Conservation (phyloP, 495 filamentous ascomycete genomes). For the Pyrenopolyporus hunteri region DNA sequence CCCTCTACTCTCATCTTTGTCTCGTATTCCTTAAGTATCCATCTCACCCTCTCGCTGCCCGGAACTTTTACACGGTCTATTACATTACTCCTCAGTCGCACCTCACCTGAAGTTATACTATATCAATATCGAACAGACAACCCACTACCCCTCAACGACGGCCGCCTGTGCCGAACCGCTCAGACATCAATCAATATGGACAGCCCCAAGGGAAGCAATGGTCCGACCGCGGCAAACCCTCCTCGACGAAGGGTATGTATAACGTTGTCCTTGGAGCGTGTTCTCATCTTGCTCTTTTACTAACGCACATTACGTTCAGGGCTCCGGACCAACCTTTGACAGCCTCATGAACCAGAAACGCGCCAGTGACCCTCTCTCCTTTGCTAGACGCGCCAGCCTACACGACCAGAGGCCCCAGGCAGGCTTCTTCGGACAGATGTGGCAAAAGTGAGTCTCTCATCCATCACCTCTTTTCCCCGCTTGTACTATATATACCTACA, state of each 20-base stretch:
- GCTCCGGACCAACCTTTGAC: conserved; percentile 50
- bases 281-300: not conserved
- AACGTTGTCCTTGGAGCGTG: too few species aligned
- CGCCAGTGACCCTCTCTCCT: conserved; percentile 43
- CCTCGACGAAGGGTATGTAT: conserved; percentile 41
- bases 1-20: too few species aligned
- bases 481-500: too few species aligned
- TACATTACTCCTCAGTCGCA: too few species aligned
- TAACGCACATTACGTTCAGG: conserved; percentile 27
- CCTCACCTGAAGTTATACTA: not conserved
- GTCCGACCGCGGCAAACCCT: conserved; percentile 5
- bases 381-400: conserved; percentile 52
- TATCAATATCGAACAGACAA: conserved; percentile 1
- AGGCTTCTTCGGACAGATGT: conserved; percentile 55
- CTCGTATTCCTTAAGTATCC: not conserved
- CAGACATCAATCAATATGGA: conserved; percentile 32
- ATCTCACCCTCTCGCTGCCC: too few species aligned
- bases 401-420: conserved; percentile 50
- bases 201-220: conserved; percentile 18
- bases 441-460: conserved; percentile 47
- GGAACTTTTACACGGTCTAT: too few species aligned
- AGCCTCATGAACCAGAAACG: conserved; percentile 53
- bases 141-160: not conserved
- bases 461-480: not conserved
- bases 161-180: not conserved